Base-by-base conservation (phyloP, 345 rosid species). In the Litchi chinensis region DNA sequence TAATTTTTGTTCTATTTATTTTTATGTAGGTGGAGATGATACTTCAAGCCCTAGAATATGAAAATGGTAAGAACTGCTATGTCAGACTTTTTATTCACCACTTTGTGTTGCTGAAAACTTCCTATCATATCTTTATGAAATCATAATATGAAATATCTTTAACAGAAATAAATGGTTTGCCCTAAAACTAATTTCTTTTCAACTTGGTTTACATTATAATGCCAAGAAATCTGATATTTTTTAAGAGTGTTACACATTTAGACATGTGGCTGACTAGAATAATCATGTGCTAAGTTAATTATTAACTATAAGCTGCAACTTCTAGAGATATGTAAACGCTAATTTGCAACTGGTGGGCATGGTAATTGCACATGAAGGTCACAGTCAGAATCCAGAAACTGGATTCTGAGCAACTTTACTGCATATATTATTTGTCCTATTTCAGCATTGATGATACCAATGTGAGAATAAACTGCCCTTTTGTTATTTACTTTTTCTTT, bases 31-130 rank as follows among this genome's bases (percentile, higher is more conserved):
- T 92, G 78, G 99, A 95, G 90, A 88, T 95, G 98, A 93, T 95
- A 87, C 95, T 95, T 82, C 99, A 95, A 89, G 99, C 98, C 59
- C 83, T 93, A 77, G 99, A 95, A 82, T 95, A 95, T 67, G 97
- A 95, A 86, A 91, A 84, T 26, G 98, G 99, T 93, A 79, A 82
- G 87, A 18, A 19, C 71, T 66, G 18, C 59, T 80, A 50, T 1
- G 52, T n/a, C 62, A 65, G 11, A 0, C 4, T 46, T 44, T 62
- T 64, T 48, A 1, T 28, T 76, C 16, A 32, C 63, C 10, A 8
- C 63, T 22, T 56, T 39, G 40, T 71, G 62, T 74, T 65, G 41
- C 39, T 75, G 43, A 13, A 54, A 26, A 18, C 26, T 75, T 48
- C 1, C 40, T 12, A 13, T 9, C 65, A 15, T 60, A 74, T 60